Base-by-base conservation (phyloP, 2,329 filamentous ascomycete species). In the Fusarium guadeloupense region DNA sequence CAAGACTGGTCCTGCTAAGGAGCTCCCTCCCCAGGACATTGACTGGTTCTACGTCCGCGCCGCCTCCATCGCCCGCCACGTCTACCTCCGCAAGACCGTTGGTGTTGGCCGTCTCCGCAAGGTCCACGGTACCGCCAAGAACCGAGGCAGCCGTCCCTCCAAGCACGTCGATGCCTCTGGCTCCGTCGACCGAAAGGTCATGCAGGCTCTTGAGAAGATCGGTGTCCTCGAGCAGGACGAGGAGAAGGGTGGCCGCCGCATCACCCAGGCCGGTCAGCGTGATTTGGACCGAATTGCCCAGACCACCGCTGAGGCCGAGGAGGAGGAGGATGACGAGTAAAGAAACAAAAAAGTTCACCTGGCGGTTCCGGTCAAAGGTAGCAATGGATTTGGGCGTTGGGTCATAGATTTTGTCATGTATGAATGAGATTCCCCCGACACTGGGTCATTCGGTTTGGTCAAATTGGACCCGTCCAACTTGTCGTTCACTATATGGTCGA, bases 21-120 rank as follows among this genome's bases (percentile, higher is more conserved):
- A 99, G 86, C 91, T 99, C 74, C 94, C 94, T 76, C 95, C 94
- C 76, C 93, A 98, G 88, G 90, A 93, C 81, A 92, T 93, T 78
- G 95, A 99, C 88, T 99, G 95, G 95, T 96, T 88, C 85, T 91
- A 89, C 82, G 81, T 88, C 79, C 93, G 95, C 78, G 93, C 94
- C 75, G 95, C 95, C 74, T 89, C 94, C 71, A 90, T 99, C 78
- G 95, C 95, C 76, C 93, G 93, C 78, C 94, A 98, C 87, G 89
- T 99, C 86, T 99, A 99, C 88, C 87, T 99, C 81, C 91, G 95
- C 85, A 99, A 99, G 88, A 97, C 93, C 67, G 93, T 99, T 78
- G 95, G 95, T 87, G 92, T 99, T 73, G 95, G 95, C 83, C 93
- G 95, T 78, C 89, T 99, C 74, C 91, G 94, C 81, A 97, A 96